A percentile compares a stretch with the other conserved stretches of the same genome.
Evolutionary conservation across 495 filamentous ascomycete species (phyloP).

Genomic region (Lasiosphaeria ovina): DNA sequence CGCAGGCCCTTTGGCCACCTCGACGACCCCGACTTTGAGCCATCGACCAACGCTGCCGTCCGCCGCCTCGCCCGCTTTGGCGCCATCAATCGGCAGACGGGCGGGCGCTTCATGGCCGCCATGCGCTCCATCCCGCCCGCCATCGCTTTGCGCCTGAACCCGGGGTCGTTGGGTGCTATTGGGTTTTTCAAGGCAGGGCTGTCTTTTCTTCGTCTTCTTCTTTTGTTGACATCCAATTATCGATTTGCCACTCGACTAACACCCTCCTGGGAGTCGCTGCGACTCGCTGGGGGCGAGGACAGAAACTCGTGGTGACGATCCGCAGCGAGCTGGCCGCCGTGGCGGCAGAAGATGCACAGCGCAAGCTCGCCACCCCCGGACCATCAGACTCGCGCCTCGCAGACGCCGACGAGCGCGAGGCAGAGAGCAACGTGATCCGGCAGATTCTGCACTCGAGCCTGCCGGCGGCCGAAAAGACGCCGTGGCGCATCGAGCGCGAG

Average conservation of each 20-base stretch:
- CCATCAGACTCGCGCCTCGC: neutral
- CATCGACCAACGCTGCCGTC: conserved; percentile 7
- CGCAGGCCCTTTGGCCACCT: conserved; percentile 33
- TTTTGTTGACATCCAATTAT: neutral
- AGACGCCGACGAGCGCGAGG: neutral
- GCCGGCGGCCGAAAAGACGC: conserved; percentile 27
- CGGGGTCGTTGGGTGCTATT: conserved; percentile 6
- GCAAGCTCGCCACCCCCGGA: neutral
- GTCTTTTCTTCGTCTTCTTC: neutral
- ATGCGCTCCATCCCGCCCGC: conserved; percentile 2
- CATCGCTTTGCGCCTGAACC: conserved; percentile 9
- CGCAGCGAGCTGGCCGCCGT: neutral
- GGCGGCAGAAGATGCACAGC: neutral
- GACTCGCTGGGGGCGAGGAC: neutral
- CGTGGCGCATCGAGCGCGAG: conserved; percentile 27
- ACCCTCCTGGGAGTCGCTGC: neutral
- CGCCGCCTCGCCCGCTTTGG: conserved; percentile 5
- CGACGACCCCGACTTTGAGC: conserved; percentile 33
- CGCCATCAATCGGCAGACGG: conserved; percentile 8
- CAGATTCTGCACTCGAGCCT: conserved; percentile 32
- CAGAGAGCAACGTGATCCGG: conserved; percentile 23
- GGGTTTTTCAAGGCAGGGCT: conserved; percentile 15
- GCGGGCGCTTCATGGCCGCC: conserved; percentile 3
- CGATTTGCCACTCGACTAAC: too few species aligned
- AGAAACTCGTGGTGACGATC: conserved; percentile 8